These are phyloP conservation scores for Pichia inconspicua DNA, from an alignment of 1,139 yeast species.

Conservation along the genomic window DNA sequence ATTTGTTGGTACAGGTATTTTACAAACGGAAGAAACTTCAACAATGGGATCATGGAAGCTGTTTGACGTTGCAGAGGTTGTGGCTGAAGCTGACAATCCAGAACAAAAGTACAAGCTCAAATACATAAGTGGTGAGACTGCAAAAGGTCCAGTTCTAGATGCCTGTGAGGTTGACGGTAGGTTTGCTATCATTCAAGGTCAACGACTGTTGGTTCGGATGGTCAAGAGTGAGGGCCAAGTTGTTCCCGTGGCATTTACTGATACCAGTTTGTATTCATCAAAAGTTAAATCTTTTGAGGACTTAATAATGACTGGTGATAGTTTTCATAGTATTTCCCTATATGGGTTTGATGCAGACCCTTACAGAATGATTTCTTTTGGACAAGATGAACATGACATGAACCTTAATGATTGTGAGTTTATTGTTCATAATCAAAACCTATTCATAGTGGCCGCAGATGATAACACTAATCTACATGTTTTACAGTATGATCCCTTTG, in stretches of 20 bases:
- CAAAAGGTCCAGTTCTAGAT: constrained; percentile 79
- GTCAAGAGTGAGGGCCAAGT: constrained; percentile 63
- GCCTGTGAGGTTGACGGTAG: constrained; percentile 80
- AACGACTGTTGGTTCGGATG: constrained; percentile 73
- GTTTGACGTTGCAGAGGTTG: constrained; percentile 71
- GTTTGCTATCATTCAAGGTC: constrained; percentile 81
- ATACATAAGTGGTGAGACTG: constrained; percentile 64
- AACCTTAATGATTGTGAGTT: constrained; percentile 63
- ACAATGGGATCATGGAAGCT: constrained; percentile 75
- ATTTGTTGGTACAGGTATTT: constrained; percentile 70
- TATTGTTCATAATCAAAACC: constrained; percentile 59
- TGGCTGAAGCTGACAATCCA: constrained; percentile 85
- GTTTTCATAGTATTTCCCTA: constrained; percentile 71
- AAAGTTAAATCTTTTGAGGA: constrained; percentile 82
- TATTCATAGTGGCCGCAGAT: constrained; percentile 66
- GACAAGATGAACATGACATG: constrained; percentile 61
- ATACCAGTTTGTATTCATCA: constrained; percentile 69
- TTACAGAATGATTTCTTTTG: constrained; percentile 70
- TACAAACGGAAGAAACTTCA: constrained; percentile 76
- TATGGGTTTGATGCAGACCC: constrained; percentile 96
- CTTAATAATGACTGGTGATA: constrained; percentile 70
- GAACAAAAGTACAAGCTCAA: constrained; percentile 77
- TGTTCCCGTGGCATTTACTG: constrained; percentile 90
- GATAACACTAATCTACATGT: constrained; percentile 62
- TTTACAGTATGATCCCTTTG: constrained; percentile 87